Conservation (phyloP, 2,329 filamentous ascomycete species). For the Fusarium secorum region DNA sequence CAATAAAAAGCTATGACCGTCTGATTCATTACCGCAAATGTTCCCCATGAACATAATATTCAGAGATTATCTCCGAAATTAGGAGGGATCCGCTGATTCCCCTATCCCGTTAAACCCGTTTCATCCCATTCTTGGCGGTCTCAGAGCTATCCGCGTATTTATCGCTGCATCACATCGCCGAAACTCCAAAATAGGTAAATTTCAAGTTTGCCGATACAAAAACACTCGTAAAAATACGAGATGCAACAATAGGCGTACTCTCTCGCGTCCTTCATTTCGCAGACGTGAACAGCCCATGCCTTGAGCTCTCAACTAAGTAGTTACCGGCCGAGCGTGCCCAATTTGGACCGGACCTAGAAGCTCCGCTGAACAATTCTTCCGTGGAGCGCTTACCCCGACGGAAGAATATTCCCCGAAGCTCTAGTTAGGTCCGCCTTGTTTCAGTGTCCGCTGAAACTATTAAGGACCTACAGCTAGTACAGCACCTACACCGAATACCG, state of each 20-base stretch:
- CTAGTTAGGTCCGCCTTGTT: background rate
- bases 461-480: slow-evolving; percentile 10
- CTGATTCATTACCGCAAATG: accelerated
- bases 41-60: background rate
- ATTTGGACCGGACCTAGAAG: slow-evolving; percentile 9
- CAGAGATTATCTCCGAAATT: background rate
- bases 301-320: no score
- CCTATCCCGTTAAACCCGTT: background rate
- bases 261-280: no score
- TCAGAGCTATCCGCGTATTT: background rate
- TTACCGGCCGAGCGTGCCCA: background rate
- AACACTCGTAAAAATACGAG: background rate
- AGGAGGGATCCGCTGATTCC: no score
- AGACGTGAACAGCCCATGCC: background rate
- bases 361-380: slow-evolving; percentile 21
- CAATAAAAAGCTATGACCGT: accelerated
- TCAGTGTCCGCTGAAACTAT: slow-evolving; percentile 18
- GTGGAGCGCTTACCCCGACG: slow-evolving; percentile 21
- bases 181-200: background rate
- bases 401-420: background rate
- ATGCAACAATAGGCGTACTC: background rate
- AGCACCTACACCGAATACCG: background rate
- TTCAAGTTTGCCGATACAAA: background rate
- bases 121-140: background rate
- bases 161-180: background rate